Conservation (phyloP, 768 basidiomycete species). For the Amanita pallidorosea region DNA sequence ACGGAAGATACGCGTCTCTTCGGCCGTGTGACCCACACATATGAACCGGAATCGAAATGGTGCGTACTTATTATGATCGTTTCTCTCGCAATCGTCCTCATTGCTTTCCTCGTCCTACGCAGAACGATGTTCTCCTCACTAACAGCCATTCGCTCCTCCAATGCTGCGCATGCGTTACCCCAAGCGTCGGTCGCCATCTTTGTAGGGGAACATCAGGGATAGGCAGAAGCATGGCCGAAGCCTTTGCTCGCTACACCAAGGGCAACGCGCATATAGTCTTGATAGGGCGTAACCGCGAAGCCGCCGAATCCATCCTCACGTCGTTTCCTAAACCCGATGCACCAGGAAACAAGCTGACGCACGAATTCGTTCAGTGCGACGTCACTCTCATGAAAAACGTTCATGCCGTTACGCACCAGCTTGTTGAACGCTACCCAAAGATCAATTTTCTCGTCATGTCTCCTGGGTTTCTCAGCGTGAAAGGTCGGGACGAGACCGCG, state of each 20-base stretch:
- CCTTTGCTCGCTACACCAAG: conserved; percentile 33
- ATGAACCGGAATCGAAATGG: neutral
- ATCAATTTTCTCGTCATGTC: conserved; percentile 44
- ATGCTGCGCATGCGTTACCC: neutral
- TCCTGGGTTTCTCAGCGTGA: conserved; percentile 27
- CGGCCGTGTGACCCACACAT: neutral
- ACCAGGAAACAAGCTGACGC: conserved; percentile 11
- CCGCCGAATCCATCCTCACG: conserved; percentile 36
- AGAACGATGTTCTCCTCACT: neutral
- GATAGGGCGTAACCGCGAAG: conserved; percentile 37
- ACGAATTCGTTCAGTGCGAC: conserved; percentile 46
- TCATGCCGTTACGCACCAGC: conserved; percentile 17
- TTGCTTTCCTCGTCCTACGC: neutral
- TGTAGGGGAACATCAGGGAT: conserved; percentile 39
- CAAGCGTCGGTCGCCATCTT: conserved; percentile 22
- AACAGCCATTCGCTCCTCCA: neutral
- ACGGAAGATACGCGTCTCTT: neutral
- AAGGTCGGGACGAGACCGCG: conserved; percentile 27
- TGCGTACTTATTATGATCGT: neutral
- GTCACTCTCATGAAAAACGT: conserved; percentile 42
- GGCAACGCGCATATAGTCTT: conserved; percentile 44
- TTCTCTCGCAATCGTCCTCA: neutral
- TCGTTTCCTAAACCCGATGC: conserved; percentile 21
- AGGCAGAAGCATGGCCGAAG: conserved; percentile 34
- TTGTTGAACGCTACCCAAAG: conserved; percentile 24